Conservation (phyloP, 2,329 filamentous ascomycete genomes). For the Paecilomyces fulvus region DNA sequence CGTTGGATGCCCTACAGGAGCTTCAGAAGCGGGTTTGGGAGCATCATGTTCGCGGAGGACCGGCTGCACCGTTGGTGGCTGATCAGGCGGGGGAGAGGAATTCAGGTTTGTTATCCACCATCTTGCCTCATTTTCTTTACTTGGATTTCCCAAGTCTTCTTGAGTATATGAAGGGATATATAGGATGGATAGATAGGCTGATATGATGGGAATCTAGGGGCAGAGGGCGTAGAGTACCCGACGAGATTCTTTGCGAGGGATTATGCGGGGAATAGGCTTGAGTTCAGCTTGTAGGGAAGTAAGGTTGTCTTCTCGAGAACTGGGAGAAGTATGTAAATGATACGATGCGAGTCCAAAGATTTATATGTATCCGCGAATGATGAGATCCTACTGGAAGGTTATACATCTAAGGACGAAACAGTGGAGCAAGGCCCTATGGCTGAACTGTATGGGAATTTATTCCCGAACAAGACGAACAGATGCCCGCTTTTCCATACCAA, state of each 20-base stretch:
- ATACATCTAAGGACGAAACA: too few species aligned
- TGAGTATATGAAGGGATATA: neutral
- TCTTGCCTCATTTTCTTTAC: neutral
- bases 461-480: too few species aligned
- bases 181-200: constrained; percentile 12
- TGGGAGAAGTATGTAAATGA: too few species aligned
- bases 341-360: too few species aligned
- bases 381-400: too few species aligned
- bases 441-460: too few species aligned
- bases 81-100: constrained; percentile 47
- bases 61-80: constrained; percentile 44
- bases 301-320: too few species aligned
- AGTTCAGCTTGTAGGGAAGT: constrained; percentile 40
- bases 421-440: too few species aligned
- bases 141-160: constrained; percentile 5
- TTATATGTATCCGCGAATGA: too few species aligned
- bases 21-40: constrained; percentile 45
- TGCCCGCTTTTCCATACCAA: too few species aligned
- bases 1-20: constrained; percentile 38
- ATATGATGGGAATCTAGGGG: constrained; percentile 25
- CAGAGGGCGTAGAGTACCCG: constrained; percentile 52
- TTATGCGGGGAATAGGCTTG: constrained; percentile 47
- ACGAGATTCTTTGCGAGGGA: constrained; percentile 54
- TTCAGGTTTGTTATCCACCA: constrained; percentile 22
- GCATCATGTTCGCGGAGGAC: constrained; percentile 42